These are phyloP conservation scores for Abrus precatorius DNA, from an alignment of 306 rosid species.

Conservation along the genomic window DNA sequence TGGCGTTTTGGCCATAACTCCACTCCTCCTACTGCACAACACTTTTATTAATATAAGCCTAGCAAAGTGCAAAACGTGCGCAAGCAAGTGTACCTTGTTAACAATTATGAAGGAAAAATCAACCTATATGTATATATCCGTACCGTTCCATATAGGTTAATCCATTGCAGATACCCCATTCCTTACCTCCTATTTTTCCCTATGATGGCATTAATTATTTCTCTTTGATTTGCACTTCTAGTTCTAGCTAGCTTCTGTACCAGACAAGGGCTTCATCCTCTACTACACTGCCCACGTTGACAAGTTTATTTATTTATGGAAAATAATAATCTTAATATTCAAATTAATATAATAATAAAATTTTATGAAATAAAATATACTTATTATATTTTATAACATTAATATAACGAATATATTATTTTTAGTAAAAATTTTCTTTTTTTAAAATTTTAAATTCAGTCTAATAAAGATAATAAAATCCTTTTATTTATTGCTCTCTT, in stretches of 20 bases:
- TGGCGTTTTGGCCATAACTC: constrained; percentile 52
- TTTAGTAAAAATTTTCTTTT: too few species aligned
- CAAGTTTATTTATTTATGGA: too few species aligned
- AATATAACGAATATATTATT: too few species aligned
- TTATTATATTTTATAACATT: too few species aligned
- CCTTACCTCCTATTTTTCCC: constrained; percentile 45
- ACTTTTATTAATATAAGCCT: constrained; percentile 18
- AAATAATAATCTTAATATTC: too few species aligned
- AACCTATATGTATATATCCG: constrained; percentile 38
- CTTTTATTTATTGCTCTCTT: constrained; percentile 34
- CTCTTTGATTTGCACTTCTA: constrained; percentile 49
- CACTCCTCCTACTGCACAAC: constrained; percentile 29
- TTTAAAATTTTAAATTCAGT: too few species aligned
- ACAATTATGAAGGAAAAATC: constrained; percentile 38
- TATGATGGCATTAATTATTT: constrained; percentile 47
- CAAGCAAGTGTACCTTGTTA: constrained; percentile 37
- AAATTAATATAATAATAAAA: too few species aligned
- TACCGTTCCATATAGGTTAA: constrained; percentile 31
- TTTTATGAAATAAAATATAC: too few species aligned
- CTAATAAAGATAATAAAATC: too few species aligned
- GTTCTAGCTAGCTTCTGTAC: constrained; percentile 23
- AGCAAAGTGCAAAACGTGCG: constrained; percentile 41
- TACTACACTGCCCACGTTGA: constrained; percentile 40
- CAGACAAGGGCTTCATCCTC: constrained; percentile 43
- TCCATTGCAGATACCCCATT: constrained; percentile 52